These are phyloP conservation scores for Solanum pinnatisectum DNA, from an alignment of 257 asterid species.

Conservation along the genomic window DNA sequence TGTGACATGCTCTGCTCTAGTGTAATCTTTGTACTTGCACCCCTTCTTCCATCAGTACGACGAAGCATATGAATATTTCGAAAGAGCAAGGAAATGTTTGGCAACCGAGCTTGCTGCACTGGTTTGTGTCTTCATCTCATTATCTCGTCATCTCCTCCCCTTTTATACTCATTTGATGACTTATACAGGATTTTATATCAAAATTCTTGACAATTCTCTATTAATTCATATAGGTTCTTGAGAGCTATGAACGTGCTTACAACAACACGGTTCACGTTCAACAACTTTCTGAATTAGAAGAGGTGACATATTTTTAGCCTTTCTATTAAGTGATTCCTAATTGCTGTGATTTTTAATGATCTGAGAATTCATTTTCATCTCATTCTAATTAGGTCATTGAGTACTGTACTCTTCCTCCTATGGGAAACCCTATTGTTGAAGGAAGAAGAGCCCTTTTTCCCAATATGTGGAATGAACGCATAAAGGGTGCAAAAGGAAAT, in stretches of 20 bases:
- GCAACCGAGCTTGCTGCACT: conserved; percentile 96
- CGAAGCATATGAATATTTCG: conserved; percentile 88
- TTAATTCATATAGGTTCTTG: conserved; percentile 59
- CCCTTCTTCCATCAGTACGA: conserved; percentile 49
- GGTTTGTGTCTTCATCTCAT: conserved; percentile 47
- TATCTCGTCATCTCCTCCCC: not conserved
- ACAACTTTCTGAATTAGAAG: conserved; percentile 91
- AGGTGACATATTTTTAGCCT: conserved; percentile 27
- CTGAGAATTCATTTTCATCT: conserved; percentile 3
- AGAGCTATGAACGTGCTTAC: conserved; percentile 95
- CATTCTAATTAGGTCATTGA: conserved; percentile 62
- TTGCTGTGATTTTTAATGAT: not conserved
- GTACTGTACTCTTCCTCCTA: conserved; percentile 87
- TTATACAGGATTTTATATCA: not conserved
- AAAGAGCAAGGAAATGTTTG: conserved; percentile 91
- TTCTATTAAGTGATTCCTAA: not conserved
- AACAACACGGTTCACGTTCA: conserved; percentile 95
- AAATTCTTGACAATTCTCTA: not conserved
- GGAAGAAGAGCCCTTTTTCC: conserved; percentile 77
- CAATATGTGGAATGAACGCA: conserved; percentile 94
- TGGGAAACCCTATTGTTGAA: conserved; percentile 71
- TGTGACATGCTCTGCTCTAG: not conserved
- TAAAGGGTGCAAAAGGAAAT: conserved; percentile 83
- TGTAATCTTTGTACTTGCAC: not conserved
- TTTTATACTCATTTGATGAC: not conserved